Evolutionary conservation across 352 stramenopile species (phyloP), one percentile per base, ranked within the genome.

Genomic region (Elongisporangium prolatum): DNA sequence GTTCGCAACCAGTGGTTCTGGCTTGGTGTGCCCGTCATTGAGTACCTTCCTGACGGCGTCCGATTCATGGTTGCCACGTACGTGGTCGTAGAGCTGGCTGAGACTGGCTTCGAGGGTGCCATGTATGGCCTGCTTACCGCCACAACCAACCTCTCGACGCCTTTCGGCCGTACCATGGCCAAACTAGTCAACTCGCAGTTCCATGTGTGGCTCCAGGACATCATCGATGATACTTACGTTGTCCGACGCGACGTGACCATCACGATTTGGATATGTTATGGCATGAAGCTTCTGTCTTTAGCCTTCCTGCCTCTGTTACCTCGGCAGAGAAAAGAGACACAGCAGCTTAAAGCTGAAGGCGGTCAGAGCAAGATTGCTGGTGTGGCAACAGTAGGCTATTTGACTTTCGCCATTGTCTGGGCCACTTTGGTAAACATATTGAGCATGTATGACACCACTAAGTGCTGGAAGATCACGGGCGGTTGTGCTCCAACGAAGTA

Each of bases 391-490:
- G 51, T 85, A 10, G 44, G 57, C 13, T 66, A 79, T 47, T 51
- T 85, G n/a, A 48, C 68, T 25, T 13, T 73, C 11, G 73, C 72
- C 3, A 49, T 81, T 16, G 37, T 61, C n/a, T 85, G 75, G 73
- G 66, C 74, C 21, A 80, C 68, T 40, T 59, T 68, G 21, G 71
- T 80, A 28, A 82, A 84, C 52, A 48, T 86, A 16, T 28, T 92
- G 48, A 82, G 69, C 48, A 88, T 90, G 66, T 69, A 76, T 54
- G 61, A 69, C 5, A 58, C 48, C n/a, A 92, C 77, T 25, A 65
- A 79, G 57, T 92, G 83, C 71, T 85, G 75, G 71, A 64, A 67
- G 16, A 78, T 93, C 61, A 83, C 73, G 0, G 83, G 83, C 38
- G 83, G 80, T 4, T 88, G 75, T 25, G 71, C 67, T 21, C 69